phyloP scores from a whole-genome alignment of 1,284 basidiomycete species.

The Sphaerobolus stellatus region DNA sequence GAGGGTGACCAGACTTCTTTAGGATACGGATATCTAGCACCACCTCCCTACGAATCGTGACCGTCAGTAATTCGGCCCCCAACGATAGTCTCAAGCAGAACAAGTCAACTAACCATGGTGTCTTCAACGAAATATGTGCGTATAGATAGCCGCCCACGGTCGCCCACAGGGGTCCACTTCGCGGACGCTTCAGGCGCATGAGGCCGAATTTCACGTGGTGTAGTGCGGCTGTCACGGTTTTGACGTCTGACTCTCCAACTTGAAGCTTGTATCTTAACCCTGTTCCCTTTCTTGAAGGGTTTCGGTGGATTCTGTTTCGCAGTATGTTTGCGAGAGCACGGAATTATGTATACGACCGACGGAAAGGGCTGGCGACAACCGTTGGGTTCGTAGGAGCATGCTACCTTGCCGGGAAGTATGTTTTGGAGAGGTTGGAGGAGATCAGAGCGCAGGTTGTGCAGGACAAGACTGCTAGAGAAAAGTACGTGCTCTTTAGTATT shows the following conservation, averaged over 20 bases:
- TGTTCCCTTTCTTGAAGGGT: background rate
- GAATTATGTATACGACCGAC: constrained; percentile 50
- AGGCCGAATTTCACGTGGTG: background rate
- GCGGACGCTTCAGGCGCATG: background rate
- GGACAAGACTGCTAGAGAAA: constrained; percentile 69
- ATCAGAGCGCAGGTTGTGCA: constrained; percentile 65
- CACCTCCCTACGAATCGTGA: constrained; percentile 24
- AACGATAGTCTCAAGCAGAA: background rate
- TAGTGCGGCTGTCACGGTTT: background rate
- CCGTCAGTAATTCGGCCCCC: background rate
- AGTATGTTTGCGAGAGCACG: constrained; percentile 41
- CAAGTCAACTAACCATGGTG: constrained; percentile 1
- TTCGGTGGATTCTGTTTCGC: background rate
- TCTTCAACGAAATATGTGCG: background rate
- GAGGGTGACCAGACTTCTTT: constrained; percentile 33
- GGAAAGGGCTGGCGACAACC: constrained; percentile 42
- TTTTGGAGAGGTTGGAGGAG: constrained; percentile 66
- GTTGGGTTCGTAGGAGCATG: constrained; percentile 57
- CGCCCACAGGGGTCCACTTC: constrained; percentile 1
- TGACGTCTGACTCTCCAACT: background rate
- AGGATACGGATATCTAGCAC: constrained; percentile 30
- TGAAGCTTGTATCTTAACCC: background rate
- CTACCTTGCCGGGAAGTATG: constrained; percentile 69
- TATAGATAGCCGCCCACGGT: background rate
- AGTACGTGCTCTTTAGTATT: constrained; percentile 49